phyloP scores from a whole-genome alignment of 1,284 basidiomycete genomes.

The Schizophyllum commune region DNA sequence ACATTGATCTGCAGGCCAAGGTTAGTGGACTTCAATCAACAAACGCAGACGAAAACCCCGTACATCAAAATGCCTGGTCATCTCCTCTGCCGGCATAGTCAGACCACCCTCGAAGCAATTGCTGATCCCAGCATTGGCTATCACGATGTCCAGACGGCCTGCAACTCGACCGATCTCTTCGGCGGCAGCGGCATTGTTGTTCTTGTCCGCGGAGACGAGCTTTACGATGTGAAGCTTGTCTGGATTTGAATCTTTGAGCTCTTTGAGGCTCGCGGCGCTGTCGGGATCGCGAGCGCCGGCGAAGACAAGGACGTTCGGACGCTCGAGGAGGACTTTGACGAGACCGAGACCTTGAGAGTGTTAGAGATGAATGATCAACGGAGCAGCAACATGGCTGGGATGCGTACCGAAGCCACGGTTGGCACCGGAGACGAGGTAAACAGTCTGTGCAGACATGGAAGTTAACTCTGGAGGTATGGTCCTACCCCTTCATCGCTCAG shows the following conservation, averaged over 20 bases:
- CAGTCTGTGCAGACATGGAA: too few relatives aligned
- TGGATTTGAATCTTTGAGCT: neutral
- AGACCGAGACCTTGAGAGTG: neutral
- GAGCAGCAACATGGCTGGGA: too few relatives aligned
- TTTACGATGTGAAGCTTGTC: constrained; percentile 2
- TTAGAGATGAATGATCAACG: too few relatives aligned
- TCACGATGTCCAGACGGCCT: neutral
- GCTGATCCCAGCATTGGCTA: neutral
- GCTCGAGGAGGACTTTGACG: neutral
- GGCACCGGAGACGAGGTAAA: constrained; percentile 8
- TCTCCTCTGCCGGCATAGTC: too few relatives aligned
- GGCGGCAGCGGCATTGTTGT: constrained; percentile 1
- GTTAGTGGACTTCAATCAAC: too few relatives aligned
- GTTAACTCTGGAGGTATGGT: too few relatives aligned
- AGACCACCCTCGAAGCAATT: too few relatives aligned
- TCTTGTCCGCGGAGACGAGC: neutral
- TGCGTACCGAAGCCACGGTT: constrained; percentile 1
- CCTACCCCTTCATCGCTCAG: too few relatives aligned
- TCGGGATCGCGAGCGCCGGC: constrained; percentile 1
- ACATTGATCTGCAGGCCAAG: neutral
- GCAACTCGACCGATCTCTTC: neutral
- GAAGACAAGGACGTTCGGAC: constrained; percentile 2
- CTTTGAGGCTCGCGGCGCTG: neutral
- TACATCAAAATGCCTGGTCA: too few relatives aligned
- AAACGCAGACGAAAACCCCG: too few relatives aligned